Evolutionary conservation across 768 basidiomycete genomes (phyloP).

Genomic region (Pleurotus platypus): DNA sequence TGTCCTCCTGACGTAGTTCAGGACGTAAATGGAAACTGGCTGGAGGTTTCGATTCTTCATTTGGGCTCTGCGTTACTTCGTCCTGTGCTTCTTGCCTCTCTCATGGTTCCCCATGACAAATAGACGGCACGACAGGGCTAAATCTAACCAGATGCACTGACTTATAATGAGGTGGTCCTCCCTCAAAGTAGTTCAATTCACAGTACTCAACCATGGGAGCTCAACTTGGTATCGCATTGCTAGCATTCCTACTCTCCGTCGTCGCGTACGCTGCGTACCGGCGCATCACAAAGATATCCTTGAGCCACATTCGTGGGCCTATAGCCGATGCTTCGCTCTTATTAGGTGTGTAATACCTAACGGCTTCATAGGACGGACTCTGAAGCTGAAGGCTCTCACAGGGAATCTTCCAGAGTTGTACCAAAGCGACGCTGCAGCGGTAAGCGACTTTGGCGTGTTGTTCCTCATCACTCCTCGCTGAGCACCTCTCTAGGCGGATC

Average conservation of each 20-base stretch:
- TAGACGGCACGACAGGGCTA: too few species aligned
- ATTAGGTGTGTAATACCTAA: conserved; percentile 28
- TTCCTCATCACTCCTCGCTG: conserved; percentile 11
- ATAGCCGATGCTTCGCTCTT: conserved; percentile 44
- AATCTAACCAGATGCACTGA: too few species aligned
- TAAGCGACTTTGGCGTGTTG: not conserved
- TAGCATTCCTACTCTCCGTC: not conserved
- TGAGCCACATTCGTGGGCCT: conserved; percentile 48
- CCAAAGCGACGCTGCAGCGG: conserved; percentile 15
- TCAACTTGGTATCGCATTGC: not conserved
- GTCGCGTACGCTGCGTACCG: conserved; percentile 26
- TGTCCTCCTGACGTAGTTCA: too few species aligned
- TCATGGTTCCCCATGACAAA: too few species aligned
- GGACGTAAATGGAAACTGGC: too few species aligned
- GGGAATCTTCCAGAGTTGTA: conserved; percentile 12
- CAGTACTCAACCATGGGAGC: too few species aligned
- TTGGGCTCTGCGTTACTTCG: too few species aligned
- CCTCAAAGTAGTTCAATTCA: too few species aligned
- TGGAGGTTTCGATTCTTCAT: too few species aligned
- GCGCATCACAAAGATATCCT: conserved; percentile 32
- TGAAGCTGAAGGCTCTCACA: not conserved
- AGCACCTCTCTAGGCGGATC: conserved; percentile 32
- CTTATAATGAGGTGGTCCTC: too few species aligned
- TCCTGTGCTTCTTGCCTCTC: too few species aligned
- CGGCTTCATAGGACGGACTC: not conserved